Evolutionary conservation across 1,139 yeast species (phyloP), one percentile per base, ranked within the genome.

Genomic region (Protomyces arabidopsidicola): DNA sequence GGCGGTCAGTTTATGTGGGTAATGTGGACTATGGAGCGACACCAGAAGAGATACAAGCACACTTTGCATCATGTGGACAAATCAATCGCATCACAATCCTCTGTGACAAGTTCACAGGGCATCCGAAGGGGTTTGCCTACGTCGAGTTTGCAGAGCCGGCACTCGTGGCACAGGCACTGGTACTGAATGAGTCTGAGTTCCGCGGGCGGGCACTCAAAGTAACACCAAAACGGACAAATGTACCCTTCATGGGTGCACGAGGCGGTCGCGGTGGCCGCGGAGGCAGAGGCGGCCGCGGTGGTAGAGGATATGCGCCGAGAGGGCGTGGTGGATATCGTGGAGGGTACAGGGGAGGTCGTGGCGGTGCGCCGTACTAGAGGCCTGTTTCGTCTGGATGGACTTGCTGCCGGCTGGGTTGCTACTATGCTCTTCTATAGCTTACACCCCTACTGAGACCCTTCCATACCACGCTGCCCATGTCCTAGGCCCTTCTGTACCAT

Each of bases 41-140:
- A 2, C 96, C 97, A 9, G 84, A 86, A 67, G 93, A 88, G 71
- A 78, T 91, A 50, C 95, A 90, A 72, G 84, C 86, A 63, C 88
- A 86, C 69, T 90, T 91, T 75, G 81, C 84, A 60, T 75, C 82
- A 9, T 85, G 87, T 65, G 98, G 97, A 0, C 80, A 82, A 2
- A 88, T 91, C 57, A 86, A 89, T 70, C 80, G 97, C 70, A 91
- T 91, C 48, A 91, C 97, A 0, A 87, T 91, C 63, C 76, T 87
- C 73, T 78, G 82, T 68, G 87, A 89, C 76, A 85, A 84, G 71
- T 78, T 76, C 71, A 84, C 91, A 0, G 95, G 95, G 1, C 84
- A 81, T 68, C 95, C 96, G 50, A 88, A 87, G 74, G 96, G 96
- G 3, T 88, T 81, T 75, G 96, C 96, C 0, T 89, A 88, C 74